phyloP scores from a whole-genome alignment of 192 early-diverging fungal genomes.

The Backusella westeae region DNA sequence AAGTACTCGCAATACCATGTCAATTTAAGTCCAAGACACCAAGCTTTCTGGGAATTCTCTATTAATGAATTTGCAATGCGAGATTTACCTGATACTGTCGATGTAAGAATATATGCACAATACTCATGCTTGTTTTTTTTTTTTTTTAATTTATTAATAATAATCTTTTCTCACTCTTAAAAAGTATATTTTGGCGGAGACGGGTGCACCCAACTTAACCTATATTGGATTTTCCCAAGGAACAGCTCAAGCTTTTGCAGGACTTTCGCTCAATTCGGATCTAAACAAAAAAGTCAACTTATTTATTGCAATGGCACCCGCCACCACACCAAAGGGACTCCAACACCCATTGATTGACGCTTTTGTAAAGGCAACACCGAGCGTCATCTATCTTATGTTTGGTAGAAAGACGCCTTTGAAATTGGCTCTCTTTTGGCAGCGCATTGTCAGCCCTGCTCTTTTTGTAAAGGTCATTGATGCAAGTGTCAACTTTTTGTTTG shows the following conservation, averaged over 20 bases:
- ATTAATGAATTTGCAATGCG: constrained; percentile 88
- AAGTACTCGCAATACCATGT: constrained; percentile 90
- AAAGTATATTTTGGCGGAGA: constrained; percentile 77
- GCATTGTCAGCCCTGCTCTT: constrained; percentile 68
- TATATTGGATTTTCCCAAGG: constrained; percentile 99
- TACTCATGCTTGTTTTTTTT: not conserved
- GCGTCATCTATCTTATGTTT: constrained; percentile 85
- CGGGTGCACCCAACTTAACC: constrained; percentile 75
- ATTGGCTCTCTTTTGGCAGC: constrained; percentile 83
- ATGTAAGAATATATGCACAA: constrained; percentile 44
- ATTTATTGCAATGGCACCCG: constrained; percentile 91
- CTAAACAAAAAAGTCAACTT: constrained; percentile 85
- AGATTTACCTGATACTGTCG: constrained; percentile 85
- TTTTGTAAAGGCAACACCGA: constrained; percentile 80
- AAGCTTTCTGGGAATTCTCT: constrained; percentile 90
- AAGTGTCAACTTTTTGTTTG: constrained; percentile 76
- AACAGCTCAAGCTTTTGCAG: constrained; percentile 85
- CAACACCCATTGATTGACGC: constrained; percentile 81
- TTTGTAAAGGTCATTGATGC: constrained; percentile 77
- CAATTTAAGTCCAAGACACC: constrained; percentile 59
- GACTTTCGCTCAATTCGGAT: constrained; percentile 72
- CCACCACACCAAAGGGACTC: constrained; percentile 80
- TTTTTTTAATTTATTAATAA: not conserved
- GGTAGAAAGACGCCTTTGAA: constrained; percentile 81
- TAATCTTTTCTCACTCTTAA: constrained; percentile 7